These are phyloP conservation scores for Talaromyces borbonicus DNA, from an alignment of 495 filamentous ascomycete species.

Conservation along the genomic window DNA sequence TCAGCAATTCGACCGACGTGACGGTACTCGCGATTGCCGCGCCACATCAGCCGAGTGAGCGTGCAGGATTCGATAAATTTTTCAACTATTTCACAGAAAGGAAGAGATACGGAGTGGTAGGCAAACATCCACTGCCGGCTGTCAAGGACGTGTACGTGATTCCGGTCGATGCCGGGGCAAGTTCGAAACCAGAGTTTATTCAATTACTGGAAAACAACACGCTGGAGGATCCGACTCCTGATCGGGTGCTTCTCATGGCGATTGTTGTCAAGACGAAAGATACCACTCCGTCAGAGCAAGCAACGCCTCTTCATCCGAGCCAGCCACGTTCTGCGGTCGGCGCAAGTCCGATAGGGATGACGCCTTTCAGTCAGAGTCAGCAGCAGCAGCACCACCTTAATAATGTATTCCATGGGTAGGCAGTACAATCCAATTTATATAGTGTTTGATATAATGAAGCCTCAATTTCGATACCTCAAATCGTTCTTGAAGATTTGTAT, in stretches of 20 bases:
- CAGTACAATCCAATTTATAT: too few species aligned
- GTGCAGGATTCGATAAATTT: conserved; percentile 52
- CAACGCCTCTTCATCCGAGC: conserved; percentile 33
- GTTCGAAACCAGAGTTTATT: conserved; percentile 59
- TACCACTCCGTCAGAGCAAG: conserved; percentile 30
- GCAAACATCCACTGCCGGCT: conserved; percentile 54
- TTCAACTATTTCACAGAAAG: conserved; percentile 72
- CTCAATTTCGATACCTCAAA: too few species aligned
- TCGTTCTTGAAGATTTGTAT: too few species aligned
- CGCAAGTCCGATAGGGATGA: conserved; percentile 37
- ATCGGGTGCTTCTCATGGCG: conserved; percentile 64
- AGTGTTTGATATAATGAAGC: too few species aligned
- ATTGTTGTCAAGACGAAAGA: conserved; percentile 57
- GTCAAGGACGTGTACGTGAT: conserved; percentile 73
- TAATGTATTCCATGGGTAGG: conserved; percentile 20
- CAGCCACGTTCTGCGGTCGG: conserved; percentile 19
- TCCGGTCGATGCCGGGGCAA: conserved; percentile 53
- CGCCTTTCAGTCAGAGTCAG: conserved; percentile 28
- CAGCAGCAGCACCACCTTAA: conserved; percentile 16
- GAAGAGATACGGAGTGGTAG: conserved; percentile 72
- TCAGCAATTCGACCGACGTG: conserved; percentile 62
- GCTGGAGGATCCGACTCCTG: conserved; percentile 52
- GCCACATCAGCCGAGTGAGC: conserved; percentile 37
- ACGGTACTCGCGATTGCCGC: conserved; percentile 57
- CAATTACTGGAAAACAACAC: conserved; percentile 64